These are phyloP conservation scores for Carallia brachiata DNA, from an alignment of 345 rosid species.

Conservation along the genomic window DNA sequence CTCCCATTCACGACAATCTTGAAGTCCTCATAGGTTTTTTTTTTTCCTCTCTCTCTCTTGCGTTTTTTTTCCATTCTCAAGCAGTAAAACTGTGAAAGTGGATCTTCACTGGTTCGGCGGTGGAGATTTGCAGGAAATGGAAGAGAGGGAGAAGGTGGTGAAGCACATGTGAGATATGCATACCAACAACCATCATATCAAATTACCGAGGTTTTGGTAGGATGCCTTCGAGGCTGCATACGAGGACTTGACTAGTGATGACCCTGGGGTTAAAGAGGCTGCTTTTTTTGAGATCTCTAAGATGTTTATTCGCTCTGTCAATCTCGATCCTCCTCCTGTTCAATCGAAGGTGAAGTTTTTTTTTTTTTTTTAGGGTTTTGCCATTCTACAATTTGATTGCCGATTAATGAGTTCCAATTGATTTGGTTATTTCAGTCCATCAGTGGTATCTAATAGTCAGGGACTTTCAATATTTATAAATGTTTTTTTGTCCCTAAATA, in stretches of 20 bases:
- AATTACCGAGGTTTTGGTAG: constrained; percentile 71
- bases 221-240: constrained; percentile 84
- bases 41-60: not conserved
- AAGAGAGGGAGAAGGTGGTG: constrained; percentile 83
- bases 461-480: no score
- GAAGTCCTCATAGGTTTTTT: constrained; percentile 54
- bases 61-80: not conserved
- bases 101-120: constrained; percentile 4
- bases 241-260: constrained; percentile 69
- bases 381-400: not conserved
- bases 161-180: constrained; percentile 86
- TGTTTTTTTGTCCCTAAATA: no score
- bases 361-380: not conserved
- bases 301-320: constrained; percentile 56
- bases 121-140: constrained; percentile 57
- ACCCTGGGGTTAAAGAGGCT: constrained; percentile 54
- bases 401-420: not conserved
- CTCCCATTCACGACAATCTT: constrained; percentile 49
- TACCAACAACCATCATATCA: constrained; percentile 62
- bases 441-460: no score
- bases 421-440: no score
- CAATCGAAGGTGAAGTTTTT: constrained; percentile 53
- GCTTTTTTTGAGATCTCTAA: constrained; percentile 70
- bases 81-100: not conserved
- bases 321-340: constrained; percentile 52